Evolutionary conservation across 371 early-diverging fungal species (phyloP), one percentile per base, ranked within the genome.

Genomic region (Entomophthora muscae): DNA sequence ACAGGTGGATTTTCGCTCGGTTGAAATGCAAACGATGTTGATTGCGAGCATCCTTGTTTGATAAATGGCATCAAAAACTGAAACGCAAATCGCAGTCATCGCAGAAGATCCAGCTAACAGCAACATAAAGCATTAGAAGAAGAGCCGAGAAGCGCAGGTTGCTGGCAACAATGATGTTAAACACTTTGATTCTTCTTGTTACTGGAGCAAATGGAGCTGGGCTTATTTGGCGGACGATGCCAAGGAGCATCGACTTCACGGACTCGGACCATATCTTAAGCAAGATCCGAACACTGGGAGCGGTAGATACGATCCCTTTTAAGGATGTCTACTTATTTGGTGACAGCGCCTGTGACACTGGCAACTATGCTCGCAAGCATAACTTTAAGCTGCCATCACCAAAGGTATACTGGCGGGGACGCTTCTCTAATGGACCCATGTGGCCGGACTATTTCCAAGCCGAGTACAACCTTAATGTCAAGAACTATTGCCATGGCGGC

Each of bases 361-460:
- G 65, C 51, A 57, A 57, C 22, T 30, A 23, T 32, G 24, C 30
- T 24, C 17, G 52, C 12, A 12, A 22, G 7, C 54, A 53, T 53
- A 53, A 53, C 54, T 53, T 23, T n/a, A 26, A 53, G 23, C n/a
- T 53, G 3, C 54, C 54, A 5, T 3, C 3, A 3, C 3, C 26
- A 7, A 53, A 53, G 54, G 21, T 7, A n/a, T 71, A 71, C 64
- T 67, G 17, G 32, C 52, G 66, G 28, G 68, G 68, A 31, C 68
- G 70, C 21, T 72, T 69, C 57, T 53, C 64, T 65, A 70, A 72
- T 57, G 72, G 72, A 0, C 72, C 72, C 23, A 61, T 66, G 1
- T 72, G 70, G 70, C 31, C 63, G 28, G 71, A 71, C n/a, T 53
- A 53, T n/a, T 7, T 53, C 10, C 54, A 53, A n/a, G 54, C 54